Evolutionary conservation across 2,329 filamentous ascomycete genomes (phyloP), one percentile per base, ranked within the genome.

Genomic region (Alternaria panax): DNA sequence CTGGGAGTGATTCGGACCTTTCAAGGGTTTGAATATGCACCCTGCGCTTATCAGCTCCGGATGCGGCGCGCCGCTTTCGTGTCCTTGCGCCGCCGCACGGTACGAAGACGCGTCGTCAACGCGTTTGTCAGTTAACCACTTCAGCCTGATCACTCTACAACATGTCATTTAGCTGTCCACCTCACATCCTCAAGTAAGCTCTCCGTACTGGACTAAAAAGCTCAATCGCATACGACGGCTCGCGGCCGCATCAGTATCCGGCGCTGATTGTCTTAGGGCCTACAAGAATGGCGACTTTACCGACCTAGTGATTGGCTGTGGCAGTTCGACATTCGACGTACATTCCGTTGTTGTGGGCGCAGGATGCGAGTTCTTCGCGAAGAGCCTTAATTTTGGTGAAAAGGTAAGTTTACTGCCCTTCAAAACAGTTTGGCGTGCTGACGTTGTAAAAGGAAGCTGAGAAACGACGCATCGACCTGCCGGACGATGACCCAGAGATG

Each of bases 261-360:
- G 1, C 14, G 11, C 42, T 60, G 24, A 65, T n/a, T 6, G 22
- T 2, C 32, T 7, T 22, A 66, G 60, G 28, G 54, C 62, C 5
- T 62, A 61, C 51, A 63, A 63, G 27, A 43, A 51, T 11, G 57
- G 59, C 27, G 59, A 68, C 3, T 68, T 64, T 45, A 67, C 57
- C 5, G 69, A 71, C 42, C 32, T 71, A 0, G 64, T 40, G 4
- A 63, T 70, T 22, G 70, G 52, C 9, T 70, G 69, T 46, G 62
- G 63, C 8, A 11, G 47, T 2, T 50, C 62, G 7, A 57, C 38
- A 2, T 69, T 62, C 30, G 36, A 57, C 6, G 66, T 69, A 6
- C 67, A 71, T 25, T 59, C 61, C 1, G 38, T 59, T 6, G 54
- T 71, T 9, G 53, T 70, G 2, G 64, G 63, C 42, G 28, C 58